phyloP scores from a whole-genome alignment of 148 eudicot genomes.

The Persicaria tinctoria region DNA sequence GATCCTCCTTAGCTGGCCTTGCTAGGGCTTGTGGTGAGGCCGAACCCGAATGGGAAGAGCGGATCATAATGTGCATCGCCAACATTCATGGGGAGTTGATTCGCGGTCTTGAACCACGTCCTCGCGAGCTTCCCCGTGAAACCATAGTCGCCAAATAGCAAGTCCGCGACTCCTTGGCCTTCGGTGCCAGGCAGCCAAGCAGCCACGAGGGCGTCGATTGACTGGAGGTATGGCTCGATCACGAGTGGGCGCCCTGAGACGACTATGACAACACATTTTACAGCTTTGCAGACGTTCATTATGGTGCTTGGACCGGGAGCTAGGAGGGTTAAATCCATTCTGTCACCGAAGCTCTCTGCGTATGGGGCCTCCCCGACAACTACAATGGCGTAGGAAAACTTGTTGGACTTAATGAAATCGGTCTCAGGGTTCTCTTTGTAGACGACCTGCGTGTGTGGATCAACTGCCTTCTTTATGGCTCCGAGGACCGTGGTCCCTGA shows the following conservation, averaged over 20 bases:
- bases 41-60: slow-evolving; percentile 44
- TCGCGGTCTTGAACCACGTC: slow-evolving; percentile 53
- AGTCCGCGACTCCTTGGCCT: slow-evolving; percentile 56
- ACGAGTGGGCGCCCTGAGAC: slow-evolving; percentile 46
- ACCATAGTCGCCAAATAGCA: slow-evolving; percentile 45
- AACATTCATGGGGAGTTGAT: slow-evolving; percentile 59
- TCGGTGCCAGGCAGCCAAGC: slow-evolving; percentile 65
- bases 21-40: slow-evolving; percentile 30
- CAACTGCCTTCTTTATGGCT: slow-evolving; percentile 38
- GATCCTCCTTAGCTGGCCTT: not conserved
- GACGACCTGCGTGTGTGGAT: slow-evolving; percentile 33
- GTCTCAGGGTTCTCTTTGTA: slow-evolving; percentile 36
- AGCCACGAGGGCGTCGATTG: slow-evolving; percentile 42
- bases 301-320: slow-evolving; percentile 45
- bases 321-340: slow-evolving; percentile 33
- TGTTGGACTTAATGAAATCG: slow-evolving; percentile 24
- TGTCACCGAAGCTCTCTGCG: slow-evolving; percentile 46
- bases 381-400: slow-evolving; percentile 45
- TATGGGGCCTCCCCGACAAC: slow-evolving; percentile 52
- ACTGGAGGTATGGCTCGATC: slow-evolving; percentile 34
- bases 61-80: slow-evolving; percentile 53
- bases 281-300: slow-evolving; percentile 25
- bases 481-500: slow-evolving; percentile 54
- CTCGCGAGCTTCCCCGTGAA: slow-evolving; percentile 48
- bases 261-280: slow-evolving; percentile 42